Conservation (phyloP, 345 rosid species). For the Turnera subulata region DNA sequence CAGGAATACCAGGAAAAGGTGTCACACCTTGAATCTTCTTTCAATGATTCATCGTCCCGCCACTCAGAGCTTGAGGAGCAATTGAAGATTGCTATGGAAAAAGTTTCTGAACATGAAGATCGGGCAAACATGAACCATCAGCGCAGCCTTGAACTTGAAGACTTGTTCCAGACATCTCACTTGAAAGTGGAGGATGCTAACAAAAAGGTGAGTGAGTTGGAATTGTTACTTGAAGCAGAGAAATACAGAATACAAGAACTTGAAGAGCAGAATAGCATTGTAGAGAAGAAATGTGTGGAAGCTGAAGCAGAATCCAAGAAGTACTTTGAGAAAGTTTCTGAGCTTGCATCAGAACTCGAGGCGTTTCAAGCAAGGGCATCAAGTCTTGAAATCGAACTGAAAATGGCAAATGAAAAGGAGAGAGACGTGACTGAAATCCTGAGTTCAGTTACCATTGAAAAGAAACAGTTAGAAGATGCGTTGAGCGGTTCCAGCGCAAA, state of each 20-base stretch:
- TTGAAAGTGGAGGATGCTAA: conserved; percentile 46
- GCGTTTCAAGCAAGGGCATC: conserved; percentile 60
- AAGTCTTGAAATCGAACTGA: conserved; percentile 68
- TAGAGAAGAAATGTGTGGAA: conserved; percentile 64
- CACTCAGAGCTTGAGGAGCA: conserved; percentile 58
- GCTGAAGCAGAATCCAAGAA: conserved; percentile 61
- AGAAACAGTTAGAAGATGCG: conserved; percentile 60
- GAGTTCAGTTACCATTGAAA: conserved; percentile 52
- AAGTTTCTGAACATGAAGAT: conserved; percentile 66
- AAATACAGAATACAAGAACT: conserved; percentile 87
- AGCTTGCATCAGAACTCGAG: conserved; percentile 68
- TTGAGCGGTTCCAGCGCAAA: conserved; percentile 41
- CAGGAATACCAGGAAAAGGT: conserved; percentile 51
- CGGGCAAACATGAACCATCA: conserved; percentile 24
- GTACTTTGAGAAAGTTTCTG: conserved; percentile 46
- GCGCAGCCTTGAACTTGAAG: conserved; percentile 28
- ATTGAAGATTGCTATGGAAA: conserved; percentile 45
- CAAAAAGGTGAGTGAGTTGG: conserved; percentile 69
- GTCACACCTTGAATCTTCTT: conserved; percentile 48
- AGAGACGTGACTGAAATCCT: conserved; percentile 52
- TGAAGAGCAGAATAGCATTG: conserved; percentile 61
- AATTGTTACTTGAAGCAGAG: conserved; percentile 87
- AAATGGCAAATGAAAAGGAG: conserved; percentile 59
- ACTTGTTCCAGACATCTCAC: conserved; percentile 25
- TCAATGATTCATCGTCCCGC: conserved; percentile 39